Evolutionary conservation across 2,329 filamentous ascomycete genomes (phyloP).

Genomic region (Fusarium sp.): DNA sequence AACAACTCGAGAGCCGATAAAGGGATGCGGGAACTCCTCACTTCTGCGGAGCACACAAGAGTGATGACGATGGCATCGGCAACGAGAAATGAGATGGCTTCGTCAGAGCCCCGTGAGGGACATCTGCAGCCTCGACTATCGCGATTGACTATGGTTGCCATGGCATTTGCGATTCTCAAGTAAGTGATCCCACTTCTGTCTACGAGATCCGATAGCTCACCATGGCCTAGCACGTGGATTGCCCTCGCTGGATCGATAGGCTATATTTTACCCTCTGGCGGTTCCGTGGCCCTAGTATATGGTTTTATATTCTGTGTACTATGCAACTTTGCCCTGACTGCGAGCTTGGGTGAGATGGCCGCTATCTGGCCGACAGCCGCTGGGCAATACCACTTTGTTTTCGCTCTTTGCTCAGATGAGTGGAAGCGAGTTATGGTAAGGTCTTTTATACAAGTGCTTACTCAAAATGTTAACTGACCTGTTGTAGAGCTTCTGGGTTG

Average conservation of each 20-base stretch:
- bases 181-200: conserved; percentile 38
- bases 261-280: conserved; percentile 58
- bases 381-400: conserved; percentile 62
- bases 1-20: not conserved
- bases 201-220: conserved; percentile 24
- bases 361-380: conserved; percentile 62
- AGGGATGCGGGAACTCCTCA: not conserved
- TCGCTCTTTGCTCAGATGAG: conserved; percentile 56
- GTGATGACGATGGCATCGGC: not conserved
- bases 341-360: conserved; percentile 61
- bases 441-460: not conserved
- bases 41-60: not conserved
- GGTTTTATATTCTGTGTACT: conserved; percentile 63
- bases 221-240: conserved; percentile 37
- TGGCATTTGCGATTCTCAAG: conserved; percentile 61
- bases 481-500: conserved; percentile 59
- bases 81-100: not conserved
- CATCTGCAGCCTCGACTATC: conserved; percentile 56
- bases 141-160: conserved; percentile 58
- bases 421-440: conserved; percentile 58
- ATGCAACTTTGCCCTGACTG: conserved; percentile 60
- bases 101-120: conserved; percentile 33
- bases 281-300: conserved; percentile 60
- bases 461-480: not conserved
- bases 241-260: conserved; percentile 60